Base-by-base conservation (phyloP, 1,284 basidiomycete species). In the Cryptococcus sp. region DNA sequence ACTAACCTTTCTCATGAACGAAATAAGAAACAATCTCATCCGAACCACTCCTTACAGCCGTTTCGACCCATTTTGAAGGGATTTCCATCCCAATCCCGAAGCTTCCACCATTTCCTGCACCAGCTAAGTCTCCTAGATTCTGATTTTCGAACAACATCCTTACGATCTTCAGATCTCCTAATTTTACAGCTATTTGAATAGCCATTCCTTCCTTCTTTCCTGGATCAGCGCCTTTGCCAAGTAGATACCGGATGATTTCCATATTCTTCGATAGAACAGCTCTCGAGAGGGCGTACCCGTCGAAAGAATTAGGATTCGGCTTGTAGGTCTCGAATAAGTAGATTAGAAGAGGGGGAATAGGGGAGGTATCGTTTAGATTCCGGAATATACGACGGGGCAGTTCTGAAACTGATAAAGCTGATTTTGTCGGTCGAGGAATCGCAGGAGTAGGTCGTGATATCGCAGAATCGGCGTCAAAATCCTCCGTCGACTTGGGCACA, bases 271-370 rank as follows among this genome's bases (percentile, higher is more conserved):
- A 82, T 43, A 84, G 78, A 0, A 89, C 86, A 1, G 89, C 87
- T 54, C 82, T 83, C 9, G 83, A 83, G 28, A 93, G 80, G 0
- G 86, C 83, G 62, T 91, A 92, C 1, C 88, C 89, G 1, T 82
- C 78, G 69, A 85, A 78, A 5, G 84, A 80, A 67, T 90, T 82
- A 9, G 79, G 62, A 31, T 82, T 76, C 1, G 66, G 65, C 1
- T 48, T 23, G 46, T 72, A 74, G 7, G 37, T 45, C 0, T 55
- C 48, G 49, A 76, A 67, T 5, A 77, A 60, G 55, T 71, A 68
- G 2, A 39, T 42, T 7, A 77, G 57, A 5, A 76, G 31, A 76
- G 81, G 51, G 61, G 63, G 7, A 69, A 73, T 55, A 0, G 56
- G 42, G 14, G 47, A 10, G 13, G 5, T 2, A 1, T 21, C n/a